phyloP scores from a whole-genome alignment of 2,329 filamentous ascomycete genomes.

The Trichothecium roseum region DNA sequence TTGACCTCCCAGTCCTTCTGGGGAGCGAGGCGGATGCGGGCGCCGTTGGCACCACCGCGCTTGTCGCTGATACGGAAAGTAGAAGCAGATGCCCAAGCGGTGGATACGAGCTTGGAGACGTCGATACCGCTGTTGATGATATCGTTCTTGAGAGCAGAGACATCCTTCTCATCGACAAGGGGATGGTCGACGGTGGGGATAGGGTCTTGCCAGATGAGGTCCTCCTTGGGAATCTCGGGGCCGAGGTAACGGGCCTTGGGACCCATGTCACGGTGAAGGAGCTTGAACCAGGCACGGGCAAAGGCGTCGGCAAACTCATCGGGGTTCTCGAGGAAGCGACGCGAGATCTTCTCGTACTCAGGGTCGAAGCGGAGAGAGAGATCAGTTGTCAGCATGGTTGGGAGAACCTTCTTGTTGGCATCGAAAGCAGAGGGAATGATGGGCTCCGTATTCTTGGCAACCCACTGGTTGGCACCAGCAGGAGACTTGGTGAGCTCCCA shows the following conservation, averaged over 20 bases:
- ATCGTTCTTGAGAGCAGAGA: conserved; percentile 56
- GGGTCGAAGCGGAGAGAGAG: conserved; percentile 63
- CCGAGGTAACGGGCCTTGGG: conserved; percentile 61
- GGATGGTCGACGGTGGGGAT: conserved; percentile 49
- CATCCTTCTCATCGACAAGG: conserved; percentile 51
- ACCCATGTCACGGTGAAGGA: conserved; percentile 71
- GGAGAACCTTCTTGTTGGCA: conserved; percentile 58
- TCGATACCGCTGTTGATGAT: conserved; percentile 54
- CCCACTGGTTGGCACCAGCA: conserved; percentile 68
- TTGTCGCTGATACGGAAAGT: conserved; percentile 69
- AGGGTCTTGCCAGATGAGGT: conserved; percentile 66
- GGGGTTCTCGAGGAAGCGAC: conserved; percentile 57
- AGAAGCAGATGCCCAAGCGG: conserved; percentile 60
- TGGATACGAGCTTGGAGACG: conserved; percentile 50
- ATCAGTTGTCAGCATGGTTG: conserved; percentile 71
- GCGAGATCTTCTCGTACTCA: conserved; percentile 64
- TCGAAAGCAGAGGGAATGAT: conserved; percentile 66
- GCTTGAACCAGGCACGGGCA: conserved; percentile 71
- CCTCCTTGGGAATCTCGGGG: conserved; percentile 62
- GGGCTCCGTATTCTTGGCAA: conserved; percentile 55
- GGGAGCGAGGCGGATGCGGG: conserved; percentile 63
- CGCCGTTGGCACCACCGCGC: conserved; percentile 74
- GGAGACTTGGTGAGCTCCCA: conserved; percentile 70
- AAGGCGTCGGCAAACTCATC: conserved; percentile 61
- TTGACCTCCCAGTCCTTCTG: conserved; percentile 66